A percentile compares a stretch with the other conserved stretches of the same genome.
phyloP scores from a whole-genome alignment of 169 alveolate species.

The Plasmodium gallinaceum region DNA sequence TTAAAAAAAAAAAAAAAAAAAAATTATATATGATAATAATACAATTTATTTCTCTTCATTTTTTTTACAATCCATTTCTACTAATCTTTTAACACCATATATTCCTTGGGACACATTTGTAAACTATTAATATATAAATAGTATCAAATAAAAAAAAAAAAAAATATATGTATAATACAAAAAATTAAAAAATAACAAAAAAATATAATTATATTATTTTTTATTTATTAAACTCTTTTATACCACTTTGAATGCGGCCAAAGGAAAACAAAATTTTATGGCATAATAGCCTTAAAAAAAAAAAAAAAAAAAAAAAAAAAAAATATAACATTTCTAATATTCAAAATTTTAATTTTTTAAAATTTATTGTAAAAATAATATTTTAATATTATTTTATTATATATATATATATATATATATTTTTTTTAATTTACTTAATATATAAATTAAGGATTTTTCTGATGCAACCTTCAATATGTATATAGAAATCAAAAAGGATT shows the following conservation, averaged over 20 bases:
- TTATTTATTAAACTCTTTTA: not conserved
- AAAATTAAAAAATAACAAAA: not conserved
- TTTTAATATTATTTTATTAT: not conserved
- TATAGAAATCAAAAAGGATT: constrained; percentile 56
- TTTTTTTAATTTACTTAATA: constrained; percentile 40
- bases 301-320: constrained; percentile 10
- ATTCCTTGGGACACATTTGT: constrained; percentile 76
- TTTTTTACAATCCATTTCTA: constrained; percentile 48
- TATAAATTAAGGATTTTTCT: constrained; percentile 4
- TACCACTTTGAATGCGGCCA: constrained; percentile 76
- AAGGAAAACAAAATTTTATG: constrained; percentile 30
- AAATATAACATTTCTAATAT: no score
- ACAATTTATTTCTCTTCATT: not conserved
- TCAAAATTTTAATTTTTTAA: no score
- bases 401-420: not conserved
- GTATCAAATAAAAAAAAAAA: not conserved
- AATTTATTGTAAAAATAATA: no score
- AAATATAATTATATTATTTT: not conserved
- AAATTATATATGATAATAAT: not conserved
- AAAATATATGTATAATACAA: constrained; percentile 4
- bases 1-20: constrained; percentile 17
- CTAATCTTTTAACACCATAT: constrained; percentile 60
- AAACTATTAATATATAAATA: constrained; percentile 36
- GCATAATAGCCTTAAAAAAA: constrained; percentile 26
- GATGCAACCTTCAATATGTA: constrained; percentile 45